Percentiles rank a stretch among this genome's conserved stretches.
Conservation (phyloP, 306 rosid species). For the Sindora glabra region DNA sequence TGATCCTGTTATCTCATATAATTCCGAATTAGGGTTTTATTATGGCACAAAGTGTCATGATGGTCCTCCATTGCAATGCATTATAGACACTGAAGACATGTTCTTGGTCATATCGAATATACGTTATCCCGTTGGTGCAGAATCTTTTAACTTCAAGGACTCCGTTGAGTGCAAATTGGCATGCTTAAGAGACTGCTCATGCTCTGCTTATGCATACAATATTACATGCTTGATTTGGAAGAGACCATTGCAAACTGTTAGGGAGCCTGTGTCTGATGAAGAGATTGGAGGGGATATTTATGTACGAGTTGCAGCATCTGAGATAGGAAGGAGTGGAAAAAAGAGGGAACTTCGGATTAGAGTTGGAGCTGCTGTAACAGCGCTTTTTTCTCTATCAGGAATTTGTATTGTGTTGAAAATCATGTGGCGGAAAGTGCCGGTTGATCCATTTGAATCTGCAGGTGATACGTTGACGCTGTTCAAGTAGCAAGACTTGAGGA, state of each 20-base stretch:
- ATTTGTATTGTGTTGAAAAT: not conserved
- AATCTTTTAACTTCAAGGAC: not conserved
- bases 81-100: not conserved
- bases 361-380: not conserved
- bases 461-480: slow-evolving; percentile 24
- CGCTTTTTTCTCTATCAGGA: not conserved
- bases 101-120: not conserved
- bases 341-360: not conserved
- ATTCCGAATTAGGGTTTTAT: no score
- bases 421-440: not conserved
- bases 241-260: not conserved
- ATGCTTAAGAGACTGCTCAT: slow-evolving; percentile 20
- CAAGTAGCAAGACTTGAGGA: slow-evolving; percentile 10
- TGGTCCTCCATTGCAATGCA: not conserved
- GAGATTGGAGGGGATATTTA: not conserved
- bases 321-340: not conserved
- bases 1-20: no score
- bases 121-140: not conserved
- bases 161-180: not conserved
- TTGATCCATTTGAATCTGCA: not conserved
- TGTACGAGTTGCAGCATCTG: slow-evolving; percentile 2
- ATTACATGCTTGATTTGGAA: slow-evolving; percentile 10
- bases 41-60: slow-evolving; percentile 7
- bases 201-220: slow-evolving; percentile 13
- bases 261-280: not conserved